Percentiles rank a stretch among this genome's conserved stretches.
These are phyloP conservation scores for Castanea crenata DNA, from an alignment of 306 rosid genomes.

Conservation along the genomic window DNA sequence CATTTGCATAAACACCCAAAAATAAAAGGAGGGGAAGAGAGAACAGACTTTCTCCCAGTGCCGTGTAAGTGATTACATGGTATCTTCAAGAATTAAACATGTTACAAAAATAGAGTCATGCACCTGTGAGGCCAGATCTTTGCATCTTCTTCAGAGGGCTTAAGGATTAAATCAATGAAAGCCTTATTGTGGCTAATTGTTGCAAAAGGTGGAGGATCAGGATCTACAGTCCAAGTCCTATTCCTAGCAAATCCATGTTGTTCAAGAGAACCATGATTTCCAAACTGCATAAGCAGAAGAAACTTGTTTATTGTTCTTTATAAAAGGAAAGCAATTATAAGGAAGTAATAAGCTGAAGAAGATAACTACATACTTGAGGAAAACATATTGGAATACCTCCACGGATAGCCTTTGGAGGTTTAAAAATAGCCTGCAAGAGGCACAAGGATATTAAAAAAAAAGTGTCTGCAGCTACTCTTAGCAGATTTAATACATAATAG, in stretches of 20 bases:
- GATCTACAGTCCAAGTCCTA: conserved; percentile 68
- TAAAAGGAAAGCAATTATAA: neutral
- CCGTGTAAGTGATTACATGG: neutral
- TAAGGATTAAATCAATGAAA: conserved; percentile 63
- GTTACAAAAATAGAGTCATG: neutral
- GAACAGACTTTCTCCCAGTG: neutral
- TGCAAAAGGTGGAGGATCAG: conserved; percentile 64
- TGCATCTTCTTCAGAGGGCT: conserved; percentile 54
- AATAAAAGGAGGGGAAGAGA: no score
- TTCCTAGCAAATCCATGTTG: conserved; percentile 81
- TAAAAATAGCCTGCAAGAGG: conserved; percentile 57
- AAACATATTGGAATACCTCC: conserved; percentile 84
- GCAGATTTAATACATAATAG: neutral
- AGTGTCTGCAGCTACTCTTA: neutral
- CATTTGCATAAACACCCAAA: no score
- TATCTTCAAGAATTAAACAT: neutral
- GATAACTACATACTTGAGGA: conserved; percentile 61
- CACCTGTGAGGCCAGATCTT: conserved; percentile 77
- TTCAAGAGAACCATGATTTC: conserved; percentile 56
- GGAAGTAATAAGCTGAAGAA: conserved; percentile 8
- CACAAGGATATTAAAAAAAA: neutral
- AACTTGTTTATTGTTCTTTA: neutral
- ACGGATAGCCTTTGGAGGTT: conserved; percentile 69
- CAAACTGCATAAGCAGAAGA: conserved; percentile 49
- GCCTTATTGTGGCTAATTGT: conserved; percentile 44